phyloP scores from a whole-genome alignment of 2,329 filamentous ascomycete species.

The Pestalotiopsis sp. region DNA sequence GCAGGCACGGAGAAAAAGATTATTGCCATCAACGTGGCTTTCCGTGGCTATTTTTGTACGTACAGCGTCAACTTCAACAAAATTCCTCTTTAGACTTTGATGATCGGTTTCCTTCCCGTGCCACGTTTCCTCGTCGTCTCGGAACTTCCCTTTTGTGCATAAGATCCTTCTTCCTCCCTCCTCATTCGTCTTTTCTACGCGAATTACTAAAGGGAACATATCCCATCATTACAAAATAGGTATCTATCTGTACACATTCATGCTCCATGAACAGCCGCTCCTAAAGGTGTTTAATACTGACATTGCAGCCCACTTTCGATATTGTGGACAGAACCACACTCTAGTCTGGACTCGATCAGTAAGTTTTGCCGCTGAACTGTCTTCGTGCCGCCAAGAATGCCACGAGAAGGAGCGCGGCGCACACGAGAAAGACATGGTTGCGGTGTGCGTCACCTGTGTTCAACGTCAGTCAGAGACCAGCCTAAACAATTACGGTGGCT shows the following conservation, averaged over 20 bases:
- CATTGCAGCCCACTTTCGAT: neutral
- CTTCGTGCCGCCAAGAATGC: constrained; percentile 12
- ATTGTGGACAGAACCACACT: neutral
- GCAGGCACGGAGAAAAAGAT: too few relatives aligned
- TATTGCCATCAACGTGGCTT: too few relatives aligned
- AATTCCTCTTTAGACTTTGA: too few relatives aligned
- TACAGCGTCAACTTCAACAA: too few relatives aligned
- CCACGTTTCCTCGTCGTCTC: too few relatives aligned
- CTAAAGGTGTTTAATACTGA: neutral
- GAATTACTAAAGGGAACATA: too few relatives aligned
- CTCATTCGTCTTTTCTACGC: too few relatives aligned
- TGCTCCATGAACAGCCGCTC: neutral
- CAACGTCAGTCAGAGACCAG: neutral
- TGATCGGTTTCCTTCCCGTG: too few relatives aligned
- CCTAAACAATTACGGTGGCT: neutral
- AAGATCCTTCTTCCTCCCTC: too few relatives aligned
- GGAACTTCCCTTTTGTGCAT: too few relatives aligned
- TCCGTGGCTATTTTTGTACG: too few relatives aligned
- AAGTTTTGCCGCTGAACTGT: constrained; percentile 1
- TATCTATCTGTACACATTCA: neutral
- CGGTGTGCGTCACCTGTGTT: constrained; percentile 15
- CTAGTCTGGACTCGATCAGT: neutral
- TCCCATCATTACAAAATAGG: too few relatives aligned
- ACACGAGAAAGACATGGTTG: constrained; percentile 15
- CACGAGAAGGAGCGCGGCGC: constrained; percentile 13